phyloP scores from a whole-genome alignment of 352 stramenopile genomes.

The Globisporangium spinosum region DNA sequence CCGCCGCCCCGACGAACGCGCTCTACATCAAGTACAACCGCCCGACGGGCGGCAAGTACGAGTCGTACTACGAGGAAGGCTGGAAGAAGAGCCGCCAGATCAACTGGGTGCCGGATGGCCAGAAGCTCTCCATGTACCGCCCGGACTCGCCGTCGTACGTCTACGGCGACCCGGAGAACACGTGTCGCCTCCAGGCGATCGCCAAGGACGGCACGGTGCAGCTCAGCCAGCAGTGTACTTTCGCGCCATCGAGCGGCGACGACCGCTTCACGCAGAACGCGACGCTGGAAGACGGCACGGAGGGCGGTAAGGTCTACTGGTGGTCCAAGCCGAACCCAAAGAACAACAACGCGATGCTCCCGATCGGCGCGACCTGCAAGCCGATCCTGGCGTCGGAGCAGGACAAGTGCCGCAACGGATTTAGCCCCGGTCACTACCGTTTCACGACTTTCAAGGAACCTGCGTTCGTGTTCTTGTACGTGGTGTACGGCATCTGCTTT shows the following conservation, averaged over 20 bases:
- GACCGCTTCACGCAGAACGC: slow-evolving; percentile 48
- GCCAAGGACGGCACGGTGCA: slow-evolving; percentile 23
- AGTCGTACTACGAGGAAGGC: slow-evolving; percentile 59
- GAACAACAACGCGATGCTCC: slow-evolving; percentile 75
- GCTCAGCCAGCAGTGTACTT: slow-evolving; percentile 46
- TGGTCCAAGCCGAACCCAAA: slow-evolving; percentile 44
- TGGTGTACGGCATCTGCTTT: slow-evolving; percentile 42
- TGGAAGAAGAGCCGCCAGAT: slow-evolving; percentile 63
- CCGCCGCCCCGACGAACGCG: slow-evolving; percentile 27
- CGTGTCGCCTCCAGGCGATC: slow-evolving; percentile 44
- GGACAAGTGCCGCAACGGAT: slow-evolving; percentile 27
- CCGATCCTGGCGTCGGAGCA: slow-evolving; percentile 23
- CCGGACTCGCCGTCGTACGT: slow-evolving; percentile 52
- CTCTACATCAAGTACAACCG: slow-evolving; percentile 66
- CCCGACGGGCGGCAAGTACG: slow-evolving; percentile 37
- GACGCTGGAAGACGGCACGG: slow-evolving; percentile 45
- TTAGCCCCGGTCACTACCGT: slow-evolving; percentile 25
- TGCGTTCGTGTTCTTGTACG: slow-evolving; percentile 47
- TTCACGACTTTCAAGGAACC: slow-evolving; percentile 57
- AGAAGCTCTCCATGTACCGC: slow-evolving; percentile 54
- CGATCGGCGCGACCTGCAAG: slow-evolving; percentile 44
- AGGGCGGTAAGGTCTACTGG: slow-evolving; percentile 48
- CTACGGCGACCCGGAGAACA: slow-evolving; percentile 43
- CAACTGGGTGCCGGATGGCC: slow-evolving; percentile 42
- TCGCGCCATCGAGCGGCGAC: slow-evolving; percentile 25